Base-by-base conservation (phyloP, 148 eudicot species). In the Euryodendron excelsum region DNA sequence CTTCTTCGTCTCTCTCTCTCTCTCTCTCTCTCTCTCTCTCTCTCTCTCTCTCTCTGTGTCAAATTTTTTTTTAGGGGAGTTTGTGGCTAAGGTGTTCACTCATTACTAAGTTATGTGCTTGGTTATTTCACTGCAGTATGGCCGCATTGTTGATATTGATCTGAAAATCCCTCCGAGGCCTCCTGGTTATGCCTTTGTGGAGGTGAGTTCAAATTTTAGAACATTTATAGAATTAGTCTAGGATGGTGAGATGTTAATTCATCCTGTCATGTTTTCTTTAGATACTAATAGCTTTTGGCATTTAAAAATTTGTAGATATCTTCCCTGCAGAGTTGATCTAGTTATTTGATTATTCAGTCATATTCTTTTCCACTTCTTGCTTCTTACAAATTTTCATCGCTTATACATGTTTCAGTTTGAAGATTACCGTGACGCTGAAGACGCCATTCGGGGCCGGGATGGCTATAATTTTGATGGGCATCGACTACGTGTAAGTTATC, bases 131-230 rank as follows among this genome's bases (percentile, higher is more conserved):
- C 34, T 87, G 89, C 96, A 95, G 98, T 95, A 93, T 84, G 98
- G 98, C 28, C 96, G 78, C 58, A 89, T 95, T 47, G 83, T 91
- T 76, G 94, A 90, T 1, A 89, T 95, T 75, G 98, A 95, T 64
- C 81, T 95, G 89, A 93, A 91, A 85, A 81, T 90, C 60, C 96
- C 96, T 66, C 92, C 93, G 28, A 87, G 98, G 61, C 96, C 97
- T 34, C 96, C 98, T 62, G 92, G 93, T 74, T 93, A 90, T 88
- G 97, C 97, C 9, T 95, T 95, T 88, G 97, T 95, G 63, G 97
- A 93, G 98, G 98, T 93, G 80, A 82, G 87, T 37, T 60, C 48
- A 41, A 36, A 3, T 75, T 50, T 65, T n/a, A 27, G 36, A 6
- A 44, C 50, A 37, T 12, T 15, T 21, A 36, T 41, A 21, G 23